Percentiles rank a stretch among this genome's conserved stretches.
Evolutionary conservation across 306 rosid genomes (phyloP).

Genomic region (Quercus mongolica): DNA sequence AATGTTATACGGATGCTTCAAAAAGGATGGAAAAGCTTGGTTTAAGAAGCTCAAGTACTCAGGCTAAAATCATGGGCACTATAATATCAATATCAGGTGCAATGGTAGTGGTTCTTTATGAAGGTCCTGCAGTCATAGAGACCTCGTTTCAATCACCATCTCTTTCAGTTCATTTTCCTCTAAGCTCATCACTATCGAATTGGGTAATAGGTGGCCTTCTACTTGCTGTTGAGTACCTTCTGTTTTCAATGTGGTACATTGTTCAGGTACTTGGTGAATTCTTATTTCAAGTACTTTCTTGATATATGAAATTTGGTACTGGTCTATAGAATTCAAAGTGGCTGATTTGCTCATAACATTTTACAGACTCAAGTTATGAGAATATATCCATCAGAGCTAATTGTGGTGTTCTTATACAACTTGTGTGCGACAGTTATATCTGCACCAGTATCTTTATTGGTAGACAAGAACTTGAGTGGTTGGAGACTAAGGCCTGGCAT

Average conservation of each 20-base stretch:
- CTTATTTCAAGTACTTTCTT: not conserved
- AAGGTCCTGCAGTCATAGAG: constrained; percentile 36
- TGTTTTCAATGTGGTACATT: constrained; percentile 42
- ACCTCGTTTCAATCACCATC: not conserved
- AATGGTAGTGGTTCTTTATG: constrained; percentile 43
- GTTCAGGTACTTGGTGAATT: constrained; percentile 32
- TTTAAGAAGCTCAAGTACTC: constrained; percentile 42
- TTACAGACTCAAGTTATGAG: constrained; percentile 25
- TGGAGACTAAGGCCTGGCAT: constrained; percentile 24
- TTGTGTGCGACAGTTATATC: not conserved
- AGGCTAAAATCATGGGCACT: constrained; percentile 49
- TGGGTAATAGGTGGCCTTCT: constrained; percentile 53
- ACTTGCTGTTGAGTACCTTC: constrained; percentile 22
- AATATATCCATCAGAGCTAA: constrained; percentile 24
- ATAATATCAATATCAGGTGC: constrained; percentile 52
- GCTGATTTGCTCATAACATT: not conserved
- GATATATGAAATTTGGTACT: not conserved
- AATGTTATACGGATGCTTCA: no score
- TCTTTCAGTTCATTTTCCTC: not conserved
- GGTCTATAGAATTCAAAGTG: not conserved
- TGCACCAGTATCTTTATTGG: constrained; percentile 17
- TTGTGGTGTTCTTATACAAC: constrained; percentile 25
- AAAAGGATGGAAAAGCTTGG: constrained; percentile 51
- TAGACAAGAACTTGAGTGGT: constrained; percentile 16
- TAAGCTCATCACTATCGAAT: constrained; percentile 24